phyloP scores from a whole-genome alignment of 495 filamentous ascomycete genomes.

The Filosporella fistucella region DNA sequence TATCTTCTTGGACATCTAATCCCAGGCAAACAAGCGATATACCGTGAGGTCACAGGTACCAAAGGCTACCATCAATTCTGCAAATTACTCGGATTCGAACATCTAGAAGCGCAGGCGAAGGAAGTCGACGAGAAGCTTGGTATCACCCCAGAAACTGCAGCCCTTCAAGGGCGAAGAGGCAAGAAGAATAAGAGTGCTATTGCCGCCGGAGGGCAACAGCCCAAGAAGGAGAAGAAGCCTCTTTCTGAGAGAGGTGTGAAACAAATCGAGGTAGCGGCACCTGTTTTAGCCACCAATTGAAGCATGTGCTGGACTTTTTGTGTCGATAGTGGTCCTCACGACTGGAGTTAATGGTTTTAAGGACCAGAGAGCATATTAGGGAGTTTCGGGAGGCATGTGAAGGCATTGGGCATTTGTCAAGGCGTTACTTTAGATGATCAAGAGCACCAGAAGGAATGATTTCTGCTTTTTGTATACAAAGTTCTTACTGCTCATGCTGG shows the following conservation, averaged over 20 bases:
- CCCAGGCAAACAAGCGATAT: constrained; percentile 66
- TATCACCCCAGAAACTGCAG: constrained; percentile 43
- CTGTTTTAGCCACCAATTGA: too few relatives aligned
- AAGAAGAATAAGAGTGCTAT: constrained; percentile 46
- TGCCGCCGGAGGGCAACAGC: constrained; percentile 32
- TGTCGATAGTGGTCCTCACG: too few relatives aligned
- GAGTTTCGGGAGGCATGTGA: too few relatives aligned
- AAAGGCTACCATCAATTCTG: constrained; percentile 65
- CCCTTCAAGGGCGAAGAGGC: constrained; percentile 41
- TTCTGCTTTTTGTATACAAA: too few relatives aligned
- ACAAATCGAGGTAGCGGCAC: neutral
- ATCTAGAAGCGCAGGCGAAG: constrained; percentile 51
- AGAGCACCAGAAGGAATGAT: too few relatives aligned
- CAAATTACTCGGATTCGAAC: constrained; percentile 53
- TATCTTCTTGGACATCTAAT: constrained; percentile 80
- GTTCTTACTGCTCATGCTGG: too few relatives aligned
- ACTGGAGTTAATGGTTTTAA: too few relatives aligned
- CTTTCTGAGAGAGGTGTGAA: constrained; percentile 12
- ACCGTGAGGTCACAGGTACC: constrained; percentile 45
- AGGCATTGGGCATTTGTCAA: too few relatives aligned
- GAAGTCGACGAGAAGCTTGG: constrained; percentile 61
- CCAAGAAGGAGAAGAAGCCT: constrained; percentile 7
- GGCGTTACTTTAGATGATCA: too few relatives aligned
- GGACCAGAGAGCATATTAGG: too few relatives aligned
- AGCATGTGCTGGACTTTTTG: too few relatives aligned